Percentiles rank a stretch among this genome's conserved stretches.
Conservation (phyloP, 2,329 filamentous ascomycete genomes). For the Aspergillus jensenii region DNA sequence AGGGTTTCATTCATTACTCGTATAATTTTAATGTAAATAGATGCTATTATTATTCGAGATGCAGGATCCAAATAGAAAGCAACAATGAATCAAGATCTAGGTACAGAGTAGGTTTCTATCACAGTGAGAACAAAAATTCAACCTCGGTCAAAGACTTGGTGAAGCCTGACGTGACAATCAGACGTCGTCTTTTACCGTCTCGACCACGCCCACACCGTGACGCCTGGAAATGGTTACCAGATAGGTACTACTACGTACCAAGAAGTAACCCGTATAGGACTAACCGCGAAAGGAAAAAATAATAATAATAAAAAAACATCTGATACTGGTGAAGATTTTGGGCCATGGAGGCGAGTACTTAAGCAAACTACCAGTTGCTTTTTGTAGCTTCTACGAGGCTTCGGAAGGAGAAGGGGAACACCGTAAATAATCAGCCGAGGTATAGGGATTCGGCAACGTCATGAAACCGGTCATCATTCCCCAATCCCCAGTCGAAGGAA, state of each 20-base stretch:
- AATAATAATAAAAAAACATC: not conserved
- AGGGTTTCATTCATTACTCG: too few relatives aligned
- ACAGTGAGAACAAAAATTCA: not conserved
- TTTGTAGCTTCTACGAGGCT: not conserved
- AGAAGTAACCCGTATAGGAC: not conserved
- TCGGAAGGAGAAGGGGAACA: not conserved
- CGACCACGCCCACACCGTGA: not conserved
- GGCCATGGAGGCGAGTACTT: not conserved
- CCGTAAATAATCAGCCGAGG: slow-evolving; percentile 29
- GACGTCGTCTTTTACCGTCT: not conserved
- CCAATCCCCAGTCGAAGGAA: slow-evolving; percentile 6
- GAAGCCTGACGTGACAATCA: not conserved
- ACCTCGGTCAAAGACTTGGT: not conserved
- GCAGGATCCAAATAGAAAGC: not conserved
- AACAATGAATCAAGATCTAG: not conserved
- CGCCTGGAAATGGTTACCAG: too few relatives aligned
- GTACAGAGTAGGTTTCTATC: not conserved
- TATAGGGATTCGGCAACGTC: slow-evolving; percentile 38
- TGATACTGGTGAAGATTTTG: not conserved
- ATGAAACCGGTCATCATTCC: slow-evolving; percentile 25
- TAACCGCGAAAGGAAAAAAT: not conserved
- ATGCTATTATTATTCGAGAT: not conserved
- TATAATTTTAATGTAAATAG: too few relatives aligned
- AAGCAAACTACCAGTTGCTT: too few relatives aligned
- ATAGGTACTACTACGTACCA: too few relatives aligned